Percentiles rank a stretch among this genome's conserved stretches.
phyloP scores from a whole-genome alignment of 2,329 filamentous ascomycete species.

The Dactylonectria estremocensis region DNA sequence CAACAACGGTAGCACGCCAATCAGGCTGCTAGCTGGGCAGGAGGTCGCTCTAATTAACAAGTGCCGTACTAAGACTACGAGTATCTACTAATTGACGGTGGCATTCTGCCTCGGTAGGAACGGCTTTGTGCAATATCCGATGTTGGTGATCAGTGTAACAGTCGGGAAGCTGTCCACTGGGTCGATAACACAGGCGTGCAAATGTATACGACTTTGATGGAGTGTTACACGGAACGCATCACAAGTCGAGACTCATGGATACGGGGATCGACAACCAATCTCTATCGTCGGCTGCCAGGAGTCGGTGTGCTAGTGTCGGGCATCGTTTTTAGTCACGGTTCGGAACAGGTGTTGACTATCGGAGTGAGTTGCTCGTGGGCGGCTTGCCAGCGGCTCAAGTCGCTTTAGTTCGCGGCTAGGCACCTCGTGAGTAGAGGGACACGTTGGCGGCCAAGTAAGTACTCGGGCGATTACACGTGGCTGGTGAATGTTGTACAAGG shows the following conservation, averaged over 20 bases:
- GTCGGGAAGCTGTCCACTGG: background rate
- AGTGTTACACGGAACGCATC: conserved; percentile 18
- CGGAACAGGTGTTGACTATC: conserved; percentile 6
- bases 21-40: conserved; percentile 11
- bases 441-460: conserved; percentile 16
- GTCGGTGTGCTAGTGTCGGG: conserved; percentile 5
- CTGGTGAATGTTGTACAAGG: conserved; percentile 9
- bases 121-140: background rate
- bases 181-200: conserved; percentile 5
- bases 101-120: background rate
- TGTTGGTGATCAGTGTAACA: background rate
- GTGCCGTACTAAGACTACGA: background rate
- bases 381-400: conserved; percentile 2
- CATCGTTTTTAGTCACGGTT: background rate
- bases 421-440: conserved; percentile 17
- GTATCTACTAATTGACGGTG: background rate
- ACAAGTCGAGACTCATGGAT: conserved; percentile 16
- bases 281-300: conserved; percentile 1
- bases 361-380: conserved; percentile 4
- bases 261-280: conserved; percentile 9
- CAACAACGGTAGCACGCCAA: conserved; percentile 15
- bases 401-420: conserved; percentile 16
- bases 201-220: conserved; percentile 15
- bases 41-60: conserved; percentile 9
- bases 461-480: conserved; percentile 26